Evolutionary conservation across 495 filamentous ascomycete species (phyloP), one percentile per base, ranked within the genome.

Genomic region (Letharia lupina): DNA sequence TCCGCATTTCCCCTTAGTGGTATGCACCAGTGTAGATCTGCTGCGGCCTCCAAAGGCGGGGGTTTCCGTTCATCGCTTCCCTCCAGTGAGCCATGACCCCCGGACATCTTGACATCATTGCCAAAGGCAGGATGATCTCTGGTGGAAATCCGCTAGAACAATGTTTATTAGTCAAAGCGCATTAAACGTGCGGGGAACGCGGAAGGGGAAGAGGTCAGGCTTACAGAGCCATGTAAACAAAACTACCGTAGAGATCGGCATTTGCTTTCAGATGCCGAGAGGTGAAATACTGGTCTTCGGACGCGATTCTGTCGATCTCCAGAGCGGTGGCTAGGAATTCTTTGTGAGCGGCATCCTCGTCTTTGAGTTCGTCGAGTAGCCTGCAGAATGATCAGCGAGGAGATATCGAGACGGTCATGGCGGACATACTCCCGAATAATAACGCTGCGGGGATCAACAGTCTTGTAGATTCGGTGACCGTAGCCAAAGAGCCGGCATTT

Each of bases 391-490:
- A 28, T 28, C 23, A 28, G 23, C 23, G 23, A 28, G 23, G 23
- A 28, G 23, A 0, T 28, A 28, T 28, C 23, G 23, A 28, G 23
- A 28, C 23, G 10, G 40, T 12, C 12, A 11, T 42, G 12, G 40
- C 10, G 40, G 40, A 67, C 2, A 82, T 72, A 52, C 75, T 61
- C 70, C 35, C 73, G 68, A 62, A 82, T 78, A 57, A 76, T 74
- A 35, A 69, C 72, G 33, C 71, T 71, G 10, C 82, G 79, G 10
- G 82, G 82, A 65, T 84, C 82, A 0, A 73, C 72, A 18, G 74
- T 77, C 59, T 77, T 77, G 69, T 85, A 84, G 37, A 83, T 77
- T 6, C 83, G 79, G 69, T 85, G 82, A 28, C 83, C 83, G 69
- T 82, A 83, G 18, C 83, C 83, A 57, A 80, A 83, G 9, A 85